Conservation (phyloP, 2,329 filamentous ascomycete species). For the Colletotrichum gigasporum region DNA sequence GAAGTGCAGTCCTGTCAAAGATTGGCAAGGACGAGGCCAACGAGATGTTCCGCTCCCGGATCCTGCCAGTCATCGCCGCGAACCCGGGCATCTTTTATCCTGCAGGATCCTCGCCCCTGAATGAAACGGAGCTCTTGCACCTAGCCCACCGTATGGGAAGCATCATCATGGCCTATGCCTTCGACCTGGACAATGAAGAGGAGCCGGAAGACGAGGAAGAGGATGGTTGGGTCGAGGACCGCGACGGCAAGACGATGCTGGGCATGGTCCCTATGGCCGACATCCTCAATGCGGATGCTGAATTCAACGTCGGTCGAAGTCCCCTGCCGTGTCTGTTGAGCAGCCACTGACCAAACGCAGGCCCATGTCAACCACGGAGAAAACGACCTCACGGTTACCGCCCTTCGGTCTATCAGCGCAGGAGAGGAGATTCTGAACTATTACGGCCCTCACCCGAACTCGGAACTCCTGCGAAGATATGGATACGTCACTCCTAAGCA, state of each 20-base stretch:
- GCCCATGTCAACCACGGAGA: slow-evolving; percentile 65
- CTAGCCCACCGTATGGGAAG: slow-evolving; percentile 84
- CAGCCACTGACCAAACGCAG: slow-evolving; percentile 39
- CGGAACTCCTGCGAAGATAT: slow-evolving; percentile 84
- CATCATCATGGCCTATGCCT: slow-evolving; percentile 92
- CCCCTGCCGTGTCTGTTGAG: too few relatives aligned
- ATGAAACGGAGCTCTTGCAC: slow-evolving; percentile 55
- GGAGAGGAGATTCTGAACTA: slow-evolving; percentile 89
- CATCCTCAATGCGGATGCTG: slow-evolving; percentile 87
- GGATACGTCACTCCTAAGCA: slow-evolving; percentile 88
- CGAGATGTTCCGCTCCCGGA: slow-evolving; percentile 67
- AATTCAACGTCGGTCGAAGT: slow-evolving; percentile 93
- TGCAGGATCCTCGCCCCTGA: slow-evolving; percentile 40
- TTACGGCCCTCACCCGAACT: slow-evolving; percentile 85
- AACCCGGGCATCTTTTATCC: slow-evolving; percentile 58
- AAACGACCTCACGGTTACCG: slow-evolving; percentile 73
- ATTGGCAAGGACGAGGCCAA: slow-evolving; percentile 81
- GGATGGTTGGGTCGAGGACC: slow-evolving; percentile 73
- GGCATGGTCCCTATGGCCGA: slow-evolving; percentile 94
- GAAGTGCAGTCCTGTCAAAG: slow-evolving; percentile 78
- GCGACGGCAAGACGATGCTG: slow-evolving; percentile 67
- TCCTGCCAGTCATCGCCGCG: slow-evolving; percentile 61
- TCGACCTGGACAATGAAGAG: slow-evolving; percentile 74
- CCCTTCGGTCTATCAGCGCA: slow-evolving; percentile 72
- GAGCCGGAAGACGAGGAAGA: slow-evolving; percentile 68